Evolutionary conservation across 169 alveolate genomes (phyloP).

Genomic region (Plasmodium gallinaceum): DNA sequence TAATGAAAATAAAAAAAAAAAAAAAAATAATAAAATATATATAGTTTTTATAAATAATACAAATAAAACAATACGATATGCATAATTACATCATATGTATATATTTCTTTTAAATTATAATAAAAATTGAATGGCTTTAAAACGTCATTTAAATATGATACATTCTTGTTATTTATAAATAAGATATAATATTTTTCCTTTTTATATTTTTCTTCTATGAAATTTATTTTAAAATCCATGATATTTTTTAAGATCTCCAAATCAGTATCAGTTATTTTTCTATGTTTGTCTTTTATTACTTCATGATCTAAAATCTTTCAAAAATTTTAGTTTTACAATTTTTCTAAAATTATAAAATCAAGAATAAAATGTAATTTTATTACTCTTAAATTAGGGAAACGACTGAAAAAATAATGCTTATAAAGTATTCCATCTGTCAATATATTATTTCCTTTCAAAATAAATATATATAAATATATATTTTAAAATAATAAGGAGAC

Average conservation of each 20-base stretch:
- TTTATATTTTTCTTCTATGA: slow-evolving; percentile 32
- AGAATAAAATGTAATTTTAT: neutral
- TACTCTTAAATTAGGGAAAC: slow-evolving; percentile 66
- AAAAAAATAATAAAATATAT: neutral
- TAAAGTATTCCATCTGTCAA: slow-evolving; percentile 17
- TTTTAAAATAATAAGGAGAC: neutral
- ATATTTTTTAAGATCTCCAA: slow-evolving; percentile 31
- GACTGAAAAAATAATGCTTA: slow-evolving; percentile 45
- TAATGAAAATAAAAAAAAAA: slow-evolving; percentile 16
- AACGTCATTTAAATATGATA: slow-evolving; percentile 41
- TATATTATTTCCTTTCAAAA: slow-evolving; percentile 33
- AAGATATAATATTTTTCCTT: slow-evolving; percentile 55
- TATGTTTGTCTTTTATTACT: slow-evolving; percentile 6
- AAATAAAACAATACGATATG: neutral
- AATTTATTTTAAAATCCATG: slow-evolving; percentile 50
- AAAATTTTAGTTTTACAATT: neutral
- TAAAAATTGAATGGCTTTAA: slow-evolving; percentile 47
- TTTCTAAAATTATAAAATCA: neutral
- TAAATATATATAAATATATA: neutral
- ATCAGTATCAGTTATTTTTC: slow-evolving; percentile 32
- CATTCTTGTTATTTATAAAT: slow-evolving; percentile 67
- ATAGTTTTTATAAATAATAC: neutral
- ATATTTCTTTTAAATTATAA: slow-evolving; percentile 22
- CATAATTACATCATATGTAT: neutral
- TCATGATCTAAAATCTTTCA: slow-evolving; percentile 64